Evolutionary conservation across 768 basidiomycete species (phyloP), one percentile per base, ranked within the genome.

Genomic region (Podaxis sp.): DNA sequence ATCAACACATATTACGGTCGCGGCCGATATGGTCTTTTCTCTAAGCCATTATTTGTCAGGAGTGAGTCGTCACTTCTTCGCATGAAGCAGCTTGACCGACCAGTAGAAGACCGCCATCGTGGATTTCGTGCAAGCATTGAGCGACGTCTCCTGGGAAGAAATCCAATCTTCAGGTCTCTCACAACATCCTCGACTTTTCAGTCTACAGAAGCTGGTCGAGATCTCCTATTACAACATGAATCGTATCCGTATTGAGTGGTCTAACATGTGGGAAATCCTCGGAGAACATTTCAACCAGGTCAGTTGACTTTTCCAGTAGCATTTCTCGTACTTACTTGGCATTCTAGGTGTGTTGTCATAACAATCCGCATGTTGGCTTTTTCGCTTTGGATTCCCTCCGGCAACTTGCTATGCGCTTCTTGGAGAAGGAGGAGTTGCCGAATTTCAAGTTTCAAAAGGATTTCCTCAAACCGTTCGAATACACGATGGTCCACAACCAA

Each of bases 401-500:
- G 19, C 97, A 99, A 74, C 78, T 99, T 54, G 95, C 97, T 2
- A 97, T 97, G 94, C 89, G 97, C 40, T 99, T 99, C 75, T 82
- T 99, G 69, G 97, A 98, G 76, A 99, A 98, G 74, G 97, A 98
- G 71, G 97, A 99, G 74, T 72, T 99, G 63, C 87, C 95, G 2
- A 95, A 98, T 76, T 99, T 98, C 84, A 94, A 96, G 70, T 99
- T 99, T 75, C 97, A 99, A 70, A 99, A 98, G 75, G 96, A 99
- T 72, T 99, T 99, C 77, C 76, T 99, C 64, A 93, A 94, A 70
- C 97, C 97, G 0, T 99, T 98, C 72, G 96, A 98, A 75, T 90
- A 97, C 72, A 96, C 97, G 1, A 99, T 99, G 93, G 82, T 90
- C 49, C 91, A 98, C 71, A 99, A 98, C 73, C 84, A 89, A 61